Percentiles rank a stretch among this genome's conserved stretches.
Evolutionary conservation across 169 alveolate genomes (phyloP).

Genomic region (Plasmodium vinckei): DNA sequence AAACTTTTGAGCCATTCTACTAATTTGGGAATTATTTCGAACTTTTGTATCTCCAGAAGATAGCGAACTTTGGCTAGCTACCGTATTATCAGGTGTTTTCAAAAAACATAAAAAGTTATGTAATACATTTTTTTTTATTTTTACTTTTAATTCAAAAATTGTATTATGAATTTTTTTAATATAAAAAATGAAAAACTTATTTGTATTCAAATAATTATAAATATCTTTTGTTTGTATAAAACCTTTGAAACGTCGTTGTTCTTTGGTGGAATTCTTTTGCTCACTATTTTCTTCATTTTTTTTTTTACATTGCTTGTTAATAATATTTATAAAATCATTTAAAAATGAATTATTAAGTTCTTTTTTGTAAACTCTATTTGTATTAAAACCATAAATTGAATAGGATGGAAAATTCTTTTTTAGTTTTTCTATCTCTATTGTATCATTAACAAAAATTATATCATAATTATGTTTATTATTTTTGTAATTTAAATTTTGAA

Average conservation of each 20-base stretch:
- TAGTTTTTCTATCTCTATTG: slow-evolving; percentile 58
- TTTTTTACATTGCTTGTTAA: slow-evolving; percentile 21
- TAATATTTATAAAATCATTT: slow-evolving; percentile 22
- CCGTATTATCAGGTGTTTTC: not conserved
- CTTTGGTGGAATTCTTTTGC: not conserved
- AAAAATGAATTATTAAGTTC: slow-evolving; percentile 24
- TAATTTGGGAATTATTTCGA: not conserved
- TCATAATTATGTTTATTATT: slow-evolving; percentile 71
- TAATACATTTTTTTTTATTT: slow-evolving; percentile 34
- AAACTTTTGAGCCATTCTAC: not conserved
- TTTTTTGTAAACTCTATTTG: slow-evolving; percentile 29
- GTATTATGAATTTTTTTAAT: slow-evolving; percentile 36
- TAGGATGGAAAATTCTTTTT: slow-evolving; percentile 22
- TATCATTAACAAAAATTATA: slow-evolving; percentile 41
- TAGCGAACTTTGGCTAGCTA: not conserved
- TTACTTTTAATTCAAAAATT: slow-evolving; percentile 47
- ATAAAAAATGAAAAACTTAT: slow-evolving; percentile 41
- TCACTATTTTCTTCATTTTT: slow-evolving; percentile 3
- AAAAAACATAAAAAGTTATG: slow-evolving; percentile 69
- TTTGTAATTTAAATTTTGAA: slow-evolving; percentile 73
- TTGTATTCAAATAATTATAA: slow-evolving; percentile 46
- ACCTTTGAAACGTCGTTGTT: not conserved
- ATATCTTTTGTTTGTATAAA: slow-evolving; percentile 27
- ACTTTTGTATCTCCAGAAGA: not conserved
- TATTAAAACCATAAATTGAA: slow-evolving; percentile 25